phyloP scores from a whole-genome alignment of 306 rosid genomes.

The Sophora flavescens region DNA sequence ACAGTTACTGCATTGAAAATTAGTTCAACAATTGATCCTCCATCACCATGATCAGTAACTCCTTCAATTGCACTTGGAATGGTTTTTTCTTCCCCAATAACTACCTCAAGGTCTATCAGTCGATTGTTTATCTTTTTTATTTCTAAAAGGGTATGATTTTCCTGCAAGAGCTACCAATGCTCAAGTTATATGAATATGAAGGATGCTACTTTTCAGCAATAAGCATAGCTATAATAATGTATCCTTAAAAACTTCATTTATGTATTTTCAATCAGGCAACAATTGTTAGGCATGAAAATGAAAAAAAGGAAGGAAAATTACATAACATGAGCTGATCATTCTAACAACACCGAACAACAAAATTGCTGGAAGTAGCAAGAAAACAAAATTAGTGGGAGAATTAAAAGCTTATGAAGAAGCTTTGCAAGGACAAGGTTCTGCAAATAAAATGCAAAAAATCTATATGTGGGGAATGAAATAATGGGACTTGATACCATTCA shows the following conservation, averaged over 20 bases:
- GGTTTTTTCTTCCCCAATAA: constrained; percentile 43
- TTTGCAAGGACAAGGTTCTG: neutral
- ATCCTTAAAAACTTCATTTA: neutral
- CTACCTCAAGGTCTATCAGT: constrained; percentile 49
- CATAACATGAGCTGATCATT: neutral
- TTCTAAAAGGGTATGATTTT: constrained; percentile 40
- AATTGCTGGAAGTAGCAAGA: neutral
- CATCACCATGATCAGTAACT: constrained; percentile 40
- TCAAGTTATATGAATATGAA: neutral
- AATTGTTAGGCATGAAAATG: neutral
- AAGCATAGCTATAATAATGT: neutral
- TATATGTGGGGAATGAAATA: neutral
- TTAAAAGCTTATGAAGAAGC: neutral
- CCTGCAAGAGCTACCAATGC: constrained; percentile 46
- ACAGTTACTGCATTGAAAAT: constrained; percentile 43
- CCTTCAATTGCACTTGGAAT: constrained; percentile 18
- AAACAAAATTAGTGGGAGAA: neutral
- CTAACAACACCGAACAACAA: neutral
- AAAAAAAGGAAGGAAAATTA: neutral
- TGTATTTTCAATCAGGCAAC: neutral
- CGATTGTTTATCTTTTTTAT: constrained; percentile 49
- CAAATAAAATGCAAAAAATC: neutral
- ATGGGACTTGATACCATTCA: neutral
- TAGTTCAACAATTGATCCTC: constrained; percentile 44
- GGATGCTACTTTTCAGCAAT: neutral